Base-by-base conservation (phyloP, 2,329 filamentous ascomycete species). In the Capronia americana region DNA sequence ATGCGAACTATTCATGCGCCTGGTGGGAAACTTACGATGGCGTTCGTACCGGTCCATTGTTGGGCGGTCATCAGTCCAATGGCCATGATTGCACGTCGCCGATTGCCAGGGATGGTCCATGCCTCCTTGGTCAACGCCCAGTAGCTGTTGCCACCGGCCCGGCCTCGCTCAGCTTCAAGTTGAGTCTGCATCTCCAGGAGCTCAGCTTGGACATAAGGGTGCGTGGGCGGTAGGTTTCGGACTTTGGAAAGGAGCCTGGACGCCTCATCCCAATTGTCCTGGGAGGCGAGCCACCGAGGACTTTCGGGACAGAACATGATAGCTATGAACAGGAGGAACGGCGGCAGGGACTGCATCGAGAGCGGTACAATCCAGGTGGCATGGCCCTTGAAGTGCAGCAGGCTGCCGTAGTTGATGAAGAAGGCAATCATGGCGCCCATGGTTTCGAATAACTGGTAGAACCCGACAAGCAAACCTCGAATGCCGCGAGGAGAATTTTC, bases 241-340 rank as follows among this genome's bases (percentile, higher is more conserved):
- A 92, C 81, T 44, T 77, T 80, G 23, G 84, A 81, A 6, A 92
- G 82, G 20, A 87, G 84, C 0, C 66, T 67, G 2, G 83, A 84
- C 1, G 89, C 86, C 48, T 88, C 80, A 66, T 91, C 88, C 88
- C 88, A 90, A 69, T 88, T 83, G 71, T 90, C 88, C 72, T 87
- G 83, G 70, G 87, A 86, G 26, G 88, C 89, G 26, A 89, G 84
- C 85, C 86, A 91, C 70, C 89, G 84, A 14, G 89, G 88, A 6
- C 87, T 88, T 72, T 90, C 88, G 72, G 86, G 84, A 73, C 87
- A 89, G 58, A 88, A 75, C 1, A 85, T 74, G 83, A 92, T 90
- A 70, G 87, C 86, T 17, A 80, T 34, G 32, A 89, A 79, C 14
- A 92, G 81, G 26, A 89, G 77, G 4, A 87, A 70, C 1, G 88